Conservation (phyloP, 305 asterid genomes). For the Solanum hybrid region DNA sequence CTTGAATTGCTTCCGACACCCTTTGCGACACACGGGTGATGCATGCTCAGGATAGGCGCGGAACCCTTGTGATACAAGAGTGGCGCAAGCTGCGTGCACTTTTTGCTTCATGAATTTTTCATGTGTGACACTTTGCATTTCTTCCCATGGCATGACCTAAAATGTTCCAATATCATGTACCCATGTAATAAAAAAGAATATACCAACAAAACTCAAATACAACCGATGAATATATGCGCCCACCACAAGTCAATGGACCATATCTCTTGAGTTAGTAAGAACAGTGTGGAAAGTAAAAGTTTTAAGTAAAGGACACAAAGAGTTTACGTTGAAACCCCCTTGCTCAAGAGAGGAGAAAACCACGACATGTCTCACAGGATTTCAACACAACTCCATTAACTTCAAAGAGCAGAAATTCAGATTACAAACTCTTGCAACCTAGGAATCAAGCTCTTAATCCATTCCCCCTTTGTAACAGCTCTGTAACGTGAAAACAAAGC, state of each 20-base stretch:
- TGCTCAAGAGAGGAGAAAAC: background rate
- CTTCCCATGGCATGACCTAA: background rate
- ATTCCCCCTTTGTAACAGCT: background rate
- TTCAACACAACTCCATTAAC: background rate
- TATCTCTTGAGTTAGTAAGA: background rate
- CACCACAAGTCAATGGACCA: background rate
- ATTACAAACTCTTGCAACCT: background rate
- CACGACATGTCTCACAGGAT: background rate
- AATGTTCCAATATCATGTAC: background rate
- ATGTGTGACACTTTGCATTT: background rate
- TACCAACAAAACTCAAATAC: background rate
- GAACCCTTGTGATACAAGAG: background rate
- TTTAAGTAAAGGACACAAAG: background rate
- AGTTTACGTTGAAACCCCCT: background rate
- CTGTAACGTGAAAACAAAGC: background rate
- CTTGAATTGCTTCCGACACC: background rate
- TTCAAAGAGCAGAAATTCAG: background rate
- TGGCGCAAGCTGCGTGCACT: background rate
- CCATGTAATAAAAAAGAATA: background rate
- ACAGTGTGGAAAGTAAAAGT: background rate
- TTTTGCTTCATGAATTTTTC: background rate
- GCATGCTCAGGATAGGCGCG: background rate
- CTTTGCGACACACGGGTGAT: background rate
- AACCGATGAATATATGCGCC: background rate
- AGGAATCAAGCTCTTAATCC: background rate